Conservation (phyloP, 371 early-diverging fungal species). For the Mycotypha africana region DNA sequence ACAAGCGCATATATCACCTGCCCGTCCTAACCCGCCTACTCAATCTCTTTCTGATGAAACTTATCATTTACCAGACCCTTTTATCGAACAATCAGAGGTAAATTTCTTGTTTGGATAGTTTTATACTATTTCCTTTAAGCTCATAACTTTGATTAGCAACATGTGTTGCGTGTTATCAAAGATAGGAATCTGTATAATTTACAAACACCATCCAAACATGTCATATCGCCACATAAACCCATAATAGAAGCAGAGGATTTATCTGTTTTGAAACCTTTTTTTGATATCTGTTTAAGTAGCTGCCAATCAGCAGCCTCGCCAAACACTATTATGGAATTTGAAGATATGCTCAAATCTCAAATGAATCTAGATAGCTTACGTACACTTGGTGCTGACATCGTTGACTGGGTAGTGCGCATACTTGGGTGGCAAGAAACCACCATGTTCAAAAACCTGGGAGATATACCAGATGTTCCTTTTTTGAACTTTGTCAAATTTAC, state of each 20-base stretch:
- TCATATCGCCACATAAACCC: conserved; percentile 12
- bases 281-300: conserved; percentile 11
- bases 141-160: background rate
- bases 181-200: conserved; percentile 9
- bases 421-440: background rate
- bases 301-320: conserved; percentile 3
- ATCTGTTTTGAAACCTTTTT: conserved; percentile 3
- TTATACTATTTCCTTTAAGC: background rate
- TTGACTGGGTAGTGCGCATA: background rate
- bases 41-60: conserved; percentile 5
- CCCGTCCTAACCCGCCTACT: no score
- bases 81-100: no score
- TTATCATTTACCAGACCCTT: no score
- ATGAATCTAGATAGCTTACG: background rate
- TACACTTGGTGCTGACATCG: background rate
- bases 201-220: conserved; percentile 5
- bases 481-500: conserved; percentile 12
- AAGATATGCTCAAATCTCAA: conserved; percentile 4
- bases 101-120: no score
- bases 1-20: background rate
- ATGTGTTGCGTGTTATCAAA: conserved; percentile 7
- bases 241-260: conserved; percentile 13
- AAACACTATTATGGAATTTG: conserved; percentile 4
- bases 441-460: conserved; percentile 6
- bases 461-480: conserved; percentile 3